These are phyloP conservation scores for Lasiosphaeria miniovina DNA, from an alignment of 495 filamentous ascomycete species.

Conservation along the genomic window DNA sequence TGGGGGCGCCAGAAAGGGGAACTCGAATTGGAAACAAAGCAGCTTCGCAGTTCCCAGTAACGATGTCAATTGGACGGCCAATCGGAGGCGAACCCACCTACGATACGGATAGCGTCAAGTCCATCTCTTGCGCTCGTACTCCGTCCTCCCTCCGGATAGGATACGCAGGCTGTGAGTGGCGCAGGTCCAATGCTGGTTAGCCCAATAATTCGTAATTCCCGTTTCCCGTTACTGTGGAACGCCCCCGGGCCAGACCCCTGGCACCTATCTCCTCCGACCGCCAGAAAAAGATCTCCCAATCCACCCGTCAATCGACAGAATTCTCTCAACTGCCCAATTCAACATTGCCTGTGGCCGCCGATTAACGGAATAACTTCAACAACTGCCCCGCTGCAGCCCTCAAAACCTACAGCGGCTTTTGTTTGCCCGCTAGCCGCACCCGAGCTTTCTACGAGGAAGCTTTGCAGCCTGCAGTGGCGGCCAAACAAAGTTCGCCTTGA, in stretches of 20 bases:
- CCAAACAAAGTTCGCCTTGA: slow-evolving; percentile 15
- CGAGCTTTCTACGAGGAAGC: slow-evolving; percentile 2
- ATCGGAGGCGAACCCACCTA: background rate
- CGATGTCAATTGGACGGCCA: background rate
- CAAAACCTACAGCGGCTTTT: background rate
- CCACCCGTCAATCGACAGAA: background rate
- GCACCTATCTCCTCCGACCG: background rate
- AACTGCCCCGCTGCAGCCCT: background rate
- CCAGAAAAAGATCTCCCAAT: background rate
- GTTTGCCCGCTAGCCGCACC: slow-evolving; percentile 3
- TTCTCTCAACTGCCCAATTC: slow-evolving; percentile 11
- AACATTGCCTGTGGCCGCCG: slow-evolving; percentile 4
- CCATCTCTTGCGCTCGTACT: no score
- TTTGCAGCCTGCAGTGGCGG: background rate
- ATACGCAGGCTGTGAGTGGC: no score
- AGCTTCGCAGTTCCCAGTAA: background rate
- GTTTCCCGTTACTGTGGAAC: background rate
- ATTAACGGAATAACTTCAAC: background rate
- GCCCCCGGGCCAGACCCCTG: background rate
- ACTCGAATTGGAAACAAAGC: background rate
- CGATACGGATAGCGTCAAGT: no score
- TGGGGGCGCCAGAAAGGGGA: background rate
- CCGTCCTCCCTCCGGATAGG: no score
- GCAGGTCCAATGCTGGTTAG: no score
- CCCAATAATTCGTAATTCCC: background rate